Percentiles rank a stretch among this genome's conserved stretches.
Evolutionary conservation across 108 stramenopile species (phyloP).

Genomic region (Skeletonema potamos): DNA sequence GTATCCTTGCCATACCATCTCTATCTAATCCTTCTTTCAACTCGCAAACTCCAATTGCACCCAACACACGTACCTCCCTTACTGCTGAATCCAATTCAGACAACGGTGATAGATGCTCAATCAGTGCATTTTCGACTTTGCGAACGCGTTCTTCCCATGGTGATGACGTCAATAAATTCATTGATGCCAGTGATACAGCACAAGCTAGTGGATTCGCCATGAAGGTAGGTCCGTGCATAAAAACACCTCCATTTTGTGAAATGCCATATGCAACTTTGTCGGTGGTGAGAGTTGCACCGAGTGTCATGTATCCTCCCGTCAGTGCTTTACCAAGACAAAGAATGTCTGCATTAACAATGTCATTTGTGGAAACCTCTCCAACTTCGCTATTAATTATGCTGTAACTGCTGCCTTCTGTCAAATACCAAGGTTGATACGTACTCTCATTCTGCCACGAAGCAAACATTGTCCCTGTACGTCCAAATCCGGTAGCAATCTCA

Average conservation of each 20-base stretch:
- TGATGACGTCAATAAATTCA: slow-evolving; percentile 53
- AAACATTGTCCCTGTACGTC: slow-evolving; percentile 84
- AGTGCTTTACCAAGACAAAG: slow-evolving; percentile 86
- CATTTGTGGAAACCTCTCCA: not conserved
- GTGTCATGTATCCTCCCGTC: slow-evolving; percentile 80
- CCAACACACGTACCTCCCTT: slow-evolving; percentile 76
- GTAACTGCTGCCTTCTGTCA: slow-evolving; percentile 3
- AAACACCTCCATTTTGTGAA: slow-evolving; percentile 52
- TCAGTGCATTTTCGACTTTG: slow-evolving; percentile 54
- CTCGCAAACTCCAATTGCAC: slow-evolving; percentile 89
- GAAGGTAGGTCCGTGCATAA: slow-evolving; percentile 88
- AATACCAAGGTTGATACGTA: slow-evolving; percentile 39
- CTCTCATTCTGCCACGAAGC: slow-evolving; percentile 61
- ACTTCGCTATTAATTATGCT: not conserved
- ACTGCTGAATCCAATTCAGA: slow-evolving; percentile 64
- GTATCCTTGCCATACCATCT: slow-evolving; percentile 53
- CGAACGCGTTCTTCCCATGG: slow-evolving; percentile 55
- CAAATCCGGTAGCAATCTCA: slow-evolving; percentile 92
- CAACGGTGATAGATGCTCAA: slow-evolving; percentile 50
- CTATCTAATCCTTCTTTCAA: slow-evolving; percentile 64
- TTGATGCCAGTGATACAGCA: slow-evolving; percentile 67
- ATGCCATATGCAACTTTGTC: slow-evolving; percentile 66
- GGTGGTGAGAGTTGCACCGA: slow-evolving; percentile 78
- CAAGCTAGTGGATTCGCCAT: slow-evolving; percentile 87
- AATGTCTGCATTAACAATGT: slow-evolving; percentile 70